Conservation (phyloP, 1,284 basidiomycete genomes). For the Pseudozyma tsukubaensis region DNA sequence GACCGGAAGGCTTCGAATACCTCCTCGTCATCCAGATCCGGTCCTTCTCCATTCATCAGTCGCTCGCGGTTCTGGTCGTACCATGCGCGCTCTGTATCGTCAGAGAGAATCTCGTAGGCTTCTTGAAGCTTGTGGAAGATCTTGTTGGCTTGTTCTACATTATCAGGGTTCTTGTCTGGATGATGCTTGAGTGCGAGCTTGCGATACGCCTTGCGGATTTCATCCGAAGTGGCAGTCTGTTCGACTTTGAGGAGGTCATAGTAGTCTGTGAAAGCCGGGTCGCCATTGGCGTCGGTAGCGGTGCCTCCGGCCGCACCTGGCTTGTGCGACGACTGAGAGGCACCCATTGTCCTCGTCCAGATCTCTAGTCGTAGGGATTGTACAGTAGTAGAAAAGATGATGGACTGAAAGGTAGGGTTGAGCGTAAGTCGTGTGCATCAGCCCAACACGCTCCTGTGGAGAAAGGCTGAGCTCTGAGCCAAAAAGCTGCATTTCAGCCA, state of each 20-base stretch:
- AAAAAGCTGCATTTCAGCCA: slow-evolving; percentile 3
- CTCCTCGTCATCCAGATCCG: slow-evolving; percentile 59
- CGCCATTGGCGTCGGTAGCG: slow-evolving; percentile 29
- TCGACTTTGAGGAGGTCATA: slow-evolving; percentile 65
- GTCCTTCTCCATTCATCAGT: slow-evolving; percentile 58
- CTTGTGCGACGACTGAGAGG: slow-evolving; percentile 50
- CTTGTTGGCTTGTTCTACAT: slow-evolving; percentile 86
- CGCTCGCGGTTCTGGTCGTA: slow-evolving; percentile 94
- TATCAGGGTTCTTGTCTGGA: slow-evolving; percentile 71
- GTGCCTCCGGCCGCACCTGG: slow-evolving; percentile 34
- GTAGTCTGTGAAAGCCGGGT: slow-evolving; percentile 62
- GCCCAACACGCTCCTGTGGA: neutral
- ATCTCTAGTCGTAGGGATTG: neutral
- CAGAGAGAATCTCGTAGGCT: slow-evolving; percentile 82
- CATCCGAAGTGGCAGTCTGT: slow-evolving; percentile 59
- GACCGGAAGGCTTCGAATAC: slow-evolving; percentile 82
- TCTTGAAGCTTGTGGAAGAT: slow-evolving; percentile 90
- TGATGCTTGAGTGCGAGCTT: slow-evolving; percentile 69
- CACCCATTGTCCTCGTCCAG: slow-evolving; percentile 27
- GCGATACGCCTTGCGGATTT: slow-evolving; percentile 66
- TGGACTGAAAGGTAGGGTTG: neutral
- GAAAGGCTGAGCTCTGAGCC: neutral
- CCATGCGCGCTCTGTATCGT: slow-evolving; percentile 84
- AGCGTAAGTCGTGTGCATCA: slow-evolving; percentile 17
- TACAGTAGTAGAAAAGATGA: neutral